Conservation (phyloP, 2,329 filamentous ascomycete genomes). For the Annulohypoxylon truncatum region DNA sequence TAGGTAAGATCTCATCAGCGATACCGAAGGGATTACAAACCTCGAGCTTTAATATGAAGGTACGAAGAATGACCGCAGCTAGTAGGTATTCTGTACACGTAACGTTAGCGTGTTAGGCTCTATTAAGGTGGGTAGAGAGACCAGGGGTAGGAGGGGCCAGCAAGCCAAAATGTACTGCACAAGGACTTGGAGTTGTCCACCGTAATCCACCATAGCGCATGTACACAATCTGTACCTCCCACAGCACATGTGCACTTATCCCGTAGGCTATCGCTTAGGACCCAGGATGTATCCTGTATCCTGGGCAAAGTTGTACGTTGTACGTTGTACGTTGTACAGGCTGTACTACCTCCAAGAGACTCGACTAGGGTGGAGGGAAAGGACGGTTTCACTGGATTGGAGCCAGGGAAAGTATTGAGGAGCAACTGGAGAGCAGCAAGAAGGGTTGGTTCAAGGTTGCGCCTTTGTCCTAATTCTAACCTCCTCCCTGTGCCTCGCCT, state of each 20-base stretch:
- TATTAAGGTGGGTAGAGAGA: conserved; percentile 19
- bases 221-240: conserved; percentile 25
- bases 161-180: conserved; percentile 11
- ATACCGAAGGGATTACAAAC: conserved; percentile 15
- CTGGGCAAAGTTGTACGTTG: conserved; percentile 18
- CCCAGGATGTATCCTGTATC: conserved; percentile 7
- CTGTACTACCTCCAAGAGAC: conserved; percentile 9
- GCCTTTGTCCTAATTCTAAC: conserved; percentile 37
- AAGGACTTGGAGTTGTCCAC: conserved; percentile 25
- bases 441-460: conserved; percentile 28
- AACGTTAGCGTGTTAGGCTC: conserved; percentile 34
- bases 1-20: conserved; percentile 11
- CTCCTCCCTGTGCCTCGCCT: conserved; percentile 41
- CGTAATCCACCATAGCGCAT: conserved; percentile 28
- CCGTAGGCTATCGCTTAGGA: conserved; percentile 25
- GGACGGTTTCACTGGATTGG: neutral
- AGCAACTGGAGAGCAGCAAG: neutral
- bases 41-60: neutral
- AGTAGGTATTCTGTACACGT: conserved; percentile 28
- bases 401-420: conserved; percentile 3
- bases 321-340: conserved; percentile 29
- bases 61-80: conserved; percentile 14
- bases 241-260: neutral
- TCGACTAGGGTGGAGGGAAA: conserved; percentile 30
- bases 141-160: conserved; percentile 22